These are phyloP conservation scores for Alternaria infectoria DNA, from an alignment of 2,329 filamentous ascomycete species.

Conservation along the genomic window DNA sequence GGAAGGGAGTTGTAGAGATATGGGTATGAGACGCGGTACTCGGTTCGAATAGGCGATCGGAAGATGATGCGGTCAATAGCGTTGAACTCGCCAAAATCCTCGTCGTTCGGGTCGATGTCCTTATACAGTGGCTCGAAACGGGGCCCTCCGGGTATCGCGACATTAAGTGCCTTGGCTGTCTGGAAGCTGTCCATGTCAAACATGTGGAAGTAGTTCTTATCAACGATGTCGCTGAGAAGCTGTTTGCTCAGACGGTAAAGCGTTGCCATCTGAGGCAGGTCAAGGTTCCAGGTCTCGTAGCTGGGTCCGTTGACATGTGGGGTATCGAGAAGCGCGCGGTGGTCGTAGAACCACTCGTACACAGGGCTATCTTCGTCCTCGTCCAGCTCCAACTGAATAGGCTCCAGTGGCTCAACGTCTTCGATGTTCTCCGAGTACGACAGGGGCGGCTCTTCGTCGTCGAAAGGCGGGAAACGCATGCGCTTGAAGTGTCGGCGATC, in stretches of 20 bases:
- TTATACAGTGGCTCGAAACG: conserved; percentile 98
- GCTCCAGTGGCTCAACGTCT: conserved; percentile 95
- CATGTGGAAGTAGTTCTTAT: conserved; percentile 97
- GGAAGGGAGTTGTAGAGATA: conserved; percentile 97
- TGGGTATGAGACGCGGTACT: conserved; percentile 93
- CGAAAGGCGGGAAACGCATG: conserved; percentile 98
- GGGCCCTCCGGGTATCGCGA: conserved; percentile 95
- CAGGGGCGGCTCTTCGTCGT: conserved; percentile 95
- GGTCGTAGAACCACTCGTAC: conserved; percentile 97
- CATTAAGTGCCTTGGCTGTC: conserved; percentile 95
- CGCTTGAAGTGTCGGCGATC: conserved; percentile 96
- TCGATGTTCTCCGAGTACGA: conserved; percentile 99
- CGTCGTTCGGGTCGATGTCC: conserved; percentile 97
- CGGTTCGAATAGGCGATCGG: conserved; percentile 89
- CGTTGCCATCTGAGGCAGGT: conserved; percentile 93
- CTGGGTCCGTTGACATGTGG: conserved; percentile 94
- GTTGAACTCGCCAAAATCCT: conserved; percentile 99
- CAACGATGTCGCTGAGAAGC: conserved; percentile 86
- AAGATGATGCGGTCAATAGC: conserved; percentile 99
- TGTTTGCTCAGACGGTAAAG: conserved; percentile 91
- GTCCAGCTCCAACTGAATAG: conserved; percentile 97
- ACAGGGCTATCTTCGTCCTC: conserved; percentile 91
- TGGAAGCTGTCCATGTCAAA: conserved; percentile 95
- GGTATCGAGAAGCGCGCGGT: conserved; percentile 87
- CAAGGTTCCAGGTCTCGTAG: conserved; percentile 95